Percentiles rank a stretch among this genome's conserved stretches.
phyloP scores from a whole-genome alignment of 2,329 filamentous ascomycete species.

The Penicillium occitanis region DNA sequence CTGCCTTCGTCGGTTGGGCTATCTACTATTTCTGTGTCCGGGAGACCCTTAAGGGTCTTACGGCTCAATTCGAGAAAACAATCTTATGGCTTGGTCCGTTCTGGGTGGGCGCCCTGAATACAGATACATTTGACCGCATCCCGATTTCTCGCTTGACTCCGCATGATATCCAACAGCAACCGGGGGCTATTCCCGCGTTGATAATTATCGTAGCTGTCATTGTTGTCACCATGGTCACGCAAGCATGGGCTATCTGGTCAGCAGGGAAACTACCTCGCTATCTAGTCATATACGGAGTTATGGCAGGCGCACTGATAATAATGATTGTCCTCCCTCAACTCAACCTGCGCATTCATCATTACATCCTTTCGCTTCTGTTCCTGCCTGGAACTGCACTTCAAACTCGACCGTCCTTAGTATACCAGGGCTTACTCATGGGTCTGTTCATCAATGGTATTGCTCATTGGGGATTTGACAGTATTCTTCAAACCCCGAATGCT shows the following conservation, averaged over 20 bases:
- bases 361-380: conserved; percentile 60
- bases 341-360: conserved; percentile 64
- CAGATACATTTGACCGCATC: conserved; percentile 63
- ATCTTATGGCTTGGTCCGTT: conserved; percentile 60
- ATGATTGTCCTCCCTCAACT: conserved; percentile 57
- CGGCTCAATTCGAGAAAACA: conserved; percentile 61
- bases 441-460: conserved; percentile 64
- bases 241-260: conserved; percentile 57
- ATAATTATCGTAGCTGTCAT: conserved; percentile 54
- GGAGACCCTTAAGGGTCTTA: conserved; percentile 50
- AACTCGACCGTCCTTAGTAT: conserved; percentile 58
- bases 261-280: conserved; percentile 58
- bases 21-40: conserved; percentile 57
- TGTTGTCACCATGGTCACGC: conserved; percentile 54
- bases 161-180: conserved; percentile 61
- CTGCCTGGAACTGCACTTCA: conserved; percentile 60
- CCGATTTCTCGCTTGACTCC: conserved; percentile 62
- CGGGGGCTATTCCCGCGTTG: conserved; percentile 58
- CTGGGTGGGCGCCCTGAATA: conserved; percentile 62
- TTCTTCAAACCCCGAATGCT: conserved; percentile 57
- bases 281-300: conserved; percentile 50
- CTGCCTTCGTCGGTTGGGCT: conserved; percentile 57
- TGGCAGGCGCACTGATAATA: conserved; percentile 49
- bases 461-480: conserved; percentile 62
- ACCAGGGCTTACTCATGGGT: conserved; percentile 61